These are phyloP conservation scores for Diplosphaera chodatii DNA, from an alignment of 139 green algal species.

Conservation along the genomic window DNA sequence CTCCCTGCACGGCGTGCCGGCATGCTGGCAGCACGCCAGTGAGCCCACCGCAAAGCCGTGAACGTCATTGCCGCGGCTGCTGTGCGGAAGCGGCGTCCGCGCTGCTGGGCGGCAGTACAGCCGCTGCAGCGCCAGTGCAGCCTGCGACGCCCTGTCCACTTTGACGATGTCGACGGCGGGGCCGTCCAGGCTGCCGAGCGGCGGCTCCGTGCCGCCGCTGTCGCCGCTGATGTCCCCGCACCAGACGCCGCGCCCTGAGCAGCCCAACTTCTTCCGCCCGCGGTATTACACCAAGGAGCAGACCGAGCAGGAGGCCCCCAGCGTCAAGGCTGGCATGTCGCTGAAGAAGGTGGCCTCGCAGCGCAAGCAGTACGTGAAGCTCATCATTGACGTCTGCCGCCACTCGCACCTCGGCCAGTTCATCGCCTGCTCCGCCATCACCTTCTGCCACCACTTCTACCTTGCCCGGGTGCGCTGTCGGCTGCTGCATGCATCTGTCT, in stretches of 20 bases:
- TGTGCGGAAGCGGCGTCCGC: too few species aligned
- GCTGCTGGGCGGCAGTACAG: too few species aligned
- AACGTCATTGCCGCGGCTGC: too few species aligned
- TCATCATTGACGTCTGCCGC: background rate
- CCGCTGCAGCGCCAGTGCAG: background rate
- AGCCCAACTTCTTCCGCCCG: background rate
- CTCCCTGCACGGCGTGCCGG: background rate
- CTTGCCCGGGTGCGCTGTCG: background rate
- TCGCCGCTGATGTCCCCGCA: background rate
- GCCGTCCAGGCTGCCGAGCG: background rate
- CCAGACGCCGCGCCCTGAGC: too few species aligned
- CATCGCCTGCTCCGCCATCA: background rate
- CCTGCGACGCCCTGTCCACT: too few species aligned
- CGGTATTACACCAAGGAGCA: background rate
- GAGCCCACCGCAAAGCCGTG: too few species aligned
- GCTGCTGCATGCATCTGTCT: background rate
- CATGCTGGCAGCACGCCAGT: background rate
- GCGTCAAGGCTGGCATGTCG: background rate
- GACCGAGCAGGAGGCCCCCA: background rate
- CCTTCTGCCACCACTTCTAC: conserved; percentile 1
- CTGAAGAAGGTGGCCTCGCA: background rate
- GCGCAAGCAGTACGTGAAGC: background rate
- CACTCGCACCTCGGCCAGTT: background rate
- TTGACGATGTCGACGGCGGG: background rate
- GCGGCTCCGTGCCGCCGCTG: too few species aligned